Evolutionary conservation across 129 eudicot species (phyloP).

Genomic region (Calendula officinalis): DNA sequence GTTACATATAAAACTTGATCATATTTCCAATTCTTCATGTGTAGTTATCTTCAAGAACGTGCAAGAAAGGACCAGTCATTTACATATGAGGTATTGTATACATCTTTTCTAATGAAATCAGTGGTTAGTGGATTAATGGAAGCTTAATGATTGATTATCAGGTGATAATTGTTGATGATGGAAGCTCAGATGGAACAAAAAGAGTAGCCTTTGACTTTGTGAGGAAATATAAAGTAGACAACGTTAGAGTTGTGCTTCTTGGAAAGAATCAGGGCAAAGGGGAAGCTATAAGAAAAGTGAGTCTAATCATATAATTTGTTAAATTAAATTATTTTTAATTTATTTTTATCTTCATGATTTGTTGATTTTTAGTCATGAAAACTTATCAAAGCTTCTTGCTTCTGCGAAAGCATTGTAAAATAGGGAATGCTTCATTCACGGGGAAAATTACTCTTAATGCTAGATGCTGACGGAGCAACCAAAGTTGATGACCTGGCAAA

Average conservation of each 20-base stretch:
- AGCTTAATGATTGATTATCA: slow-evolving; percentile 27
- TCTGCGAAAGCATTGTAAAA: slow-evolving; percentile 89
- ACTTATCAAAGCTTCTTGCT: slow-evolving; percentile 74
- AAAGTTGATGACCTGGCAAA: slow-evolving; percentile 90
- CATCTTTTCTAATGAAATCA: background rate
- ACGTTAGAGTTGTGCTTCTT: slow-evolving; percentile 87
- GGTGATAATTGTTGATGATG: slow-evolving; percentile 92
- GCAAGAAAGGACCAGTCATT: slow-evolving; percentile 60
- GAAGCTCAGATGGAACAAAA: slow-evolving; percentile 84
- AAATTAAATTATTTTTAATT: background rate
- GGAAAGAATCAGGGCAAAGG: slow-evolving; percentile 97
- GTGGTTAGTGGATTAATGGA: background rate
- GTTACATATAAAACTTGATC: slow-evolving; percentile 11
- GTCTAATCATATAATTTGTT: slow-evolving; percentile 35
- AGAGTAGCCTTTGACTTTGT: slow-evolving; percentile 80
- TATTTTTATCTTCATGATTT: background rate
- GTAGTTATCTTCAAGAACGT: slow-evolving; percentile 83
- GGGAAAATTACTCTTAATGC: slow-evolving; percentile 87
- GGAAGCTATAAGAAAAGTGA: slow-evolving; percentile 99
- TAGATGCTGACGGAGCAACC: slow-evolving; percentile 99
- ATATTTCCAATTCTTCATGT: slow-evolving; percentile 18
- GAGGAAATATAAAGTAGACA: slow-evolving; percentile 69
- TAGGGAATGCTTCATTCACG: slow-evolving; percentile 99
- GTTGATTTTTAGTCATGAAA: slow-evolving; percentile 1
- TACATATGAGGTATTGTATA: slow-evolving; percentile 61